A percentile compares a stretch with the other conserved stretches of the same genome.
These are phyloP conservation scores for Diaporthe sp. DNA, from an alignment of 2,329 filamentous ascomycete species.

Conservation along the genomic window DNA sequence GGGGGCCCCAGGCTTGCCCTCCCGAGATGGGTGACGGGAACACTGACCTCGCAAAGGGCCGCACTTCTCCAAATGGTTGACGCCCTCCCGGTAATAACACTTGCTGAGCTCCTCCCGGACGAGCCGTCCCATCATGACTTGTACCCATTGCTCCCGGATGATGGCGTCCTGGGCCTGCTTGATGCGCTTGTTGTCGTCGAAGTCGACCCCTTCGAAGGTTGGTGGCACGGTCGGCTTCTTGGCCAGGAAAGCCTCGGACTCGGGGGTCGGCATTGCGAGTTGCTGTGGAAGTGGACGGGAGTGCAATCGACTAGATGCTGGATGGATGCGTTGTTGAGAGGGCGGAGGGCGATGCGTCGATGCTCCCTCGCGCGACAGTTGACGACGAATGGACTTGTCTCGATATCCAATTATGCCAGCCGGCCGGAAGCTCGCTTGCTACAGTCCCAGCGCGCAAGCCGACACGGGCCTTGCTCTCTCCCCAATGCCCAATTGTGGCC, in stretches of 20 bases:
- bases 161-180: slow-evolving; percentile 88
- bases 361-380: slow-evolving; percentile 31
- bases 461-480: neutral
- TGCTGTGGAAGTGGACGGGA: slow-evolving; percentile 2
- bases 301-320: slow-evolving; percentile 2
- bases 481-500: neutral
- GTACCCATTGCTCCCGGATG: slow-evolving; percentile 89
- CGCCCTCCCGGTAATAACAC: slow-evolving; percentile 87
- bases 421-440: slow-evolving; percentile 24
- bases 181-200: slow-evolving; percentile 83
- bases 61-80: slow-evolving; percentile 92
- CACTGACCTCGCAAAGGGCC: slow-evolving; percentile 83
- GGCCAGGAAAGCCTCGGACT: slow-evolving; percentile 85
- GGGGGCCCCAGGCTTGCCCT: neutral
- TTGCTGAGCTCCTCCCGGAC: slow-evolving; percentile 87
- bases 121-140: slow-evolving; percentile 88
- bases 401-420: slow-evolving; percentile 36
- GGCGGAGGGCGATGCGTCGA: slow-evolving; percentile 29
- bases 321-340: slow-evolving; percentile 13
- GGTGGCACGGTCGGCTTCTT: slow-evolving; percentile 87
- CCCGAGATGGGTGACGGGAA: slow-evolving; percentile 33
- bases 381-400: slow-evolving; percentile 37
- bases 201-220: slow-evolving; percentile 89
- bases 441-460: neutral
- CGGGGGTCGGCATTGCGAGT: slow-evolving; percentile 81